Evolutionary conservation across 1,284 basidiomycete species (phyloP).

Genomic region (Sporisorium reilianum): DNA sequence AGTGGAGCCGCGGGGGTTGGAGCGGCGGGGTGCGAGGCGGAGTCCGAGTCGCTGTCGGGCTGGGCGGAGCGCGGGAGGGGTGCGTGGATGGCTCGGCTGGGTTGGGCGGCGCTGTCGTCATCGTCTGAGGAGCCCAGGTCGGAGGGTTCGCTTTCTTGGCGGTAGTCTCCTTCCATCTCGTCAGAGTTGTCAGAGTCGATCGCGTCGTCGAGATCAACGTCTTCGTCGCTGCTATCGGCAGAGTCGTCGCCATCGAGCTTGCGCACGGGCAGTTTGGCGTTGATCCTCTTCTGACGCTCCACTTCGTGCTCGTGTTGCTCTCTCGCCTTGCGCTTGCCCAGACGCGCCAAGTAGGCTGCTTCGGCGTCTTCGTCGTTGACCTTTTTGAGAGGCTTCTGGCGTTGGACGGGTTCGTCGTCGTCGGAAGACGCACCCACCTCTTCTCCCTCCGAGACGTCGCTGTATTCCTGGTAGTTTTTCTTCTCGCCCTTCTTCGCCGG

Average conservation of each 20-base stretch:
- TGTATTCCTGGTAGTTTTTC: conserved; percentile 45
- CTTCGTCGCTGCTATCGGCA: conserved; percentile 19
- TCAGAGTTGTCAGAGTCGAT: conserved; percentile 17
- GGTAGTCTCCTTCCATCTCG: conserved; percentile 5
- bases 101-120: conserved; percentile 10
- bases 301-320: conserved; percentile 33
- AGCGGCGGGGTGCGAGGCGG: background rate
- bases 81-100: conserved; percentile 54
- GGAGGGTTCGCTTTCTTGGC: conserved; percentile 27
- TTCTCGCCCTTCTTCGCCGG: conserved; percentile 27
- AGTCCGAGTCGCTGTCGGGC: conserved; percentile 18
- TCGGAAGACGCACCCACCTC: conserved; percentile 31
- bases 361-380: conserved; percentile 45
- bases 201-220: background rate
- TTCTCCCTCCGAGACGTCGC: conserved; percentile 49
- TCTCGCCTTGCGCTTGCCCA: conserved; percentile 46
- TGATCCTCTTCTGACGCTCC: conserved; percentile 39
- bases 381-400: conserved; percentile 19
- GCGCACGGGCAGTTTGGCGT: conserved; percentile 34
- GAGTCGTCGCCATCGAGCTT: conserved; percentile 26
- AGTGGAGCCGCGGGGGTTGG: conserved; percentile 9
- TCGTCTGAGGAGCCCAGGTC: conserved; percentile 20
- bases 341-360: conserved; percentile 43
- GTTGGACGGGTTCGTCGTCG: conserved; percentile 9
- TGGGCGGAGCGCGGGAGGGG: conserved; percentile 19